Conservation (phyloP, 441 rosid species). For the Arabidopsis hybrid region DNA sequence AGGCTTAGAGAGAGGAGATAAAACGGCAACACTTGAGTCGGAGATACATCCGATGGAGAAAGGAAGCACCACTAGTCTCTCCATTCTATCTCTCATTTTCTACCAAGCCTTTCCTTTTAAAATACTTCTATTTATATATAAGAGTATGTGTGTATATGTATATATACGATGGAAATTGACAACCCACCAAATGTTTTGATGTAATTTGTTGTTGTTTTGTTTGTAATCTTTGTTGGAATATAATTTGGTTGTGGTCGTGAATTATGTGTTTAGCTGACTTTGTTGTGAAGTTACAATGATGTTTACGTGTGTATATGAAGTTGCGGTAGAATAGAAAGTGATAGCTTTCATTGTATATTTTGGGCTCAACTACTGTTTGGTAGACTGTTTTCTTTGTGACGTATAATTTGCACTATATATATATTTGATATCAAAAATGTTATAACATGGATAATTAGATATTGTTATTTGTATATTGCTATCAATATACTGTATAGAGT, state of each 20-base stretch:
- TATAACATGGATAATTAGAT: too few species aligned
- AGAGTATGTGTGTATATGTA: conserved; percentile 3
- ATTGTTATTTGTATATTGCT: too few species aligned
- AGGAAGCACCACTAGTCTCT: conserved; percentile 88
- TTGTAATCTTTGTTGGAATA: conserved; percentile 38
- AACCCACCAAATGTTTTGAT: conserved; percentile 27
- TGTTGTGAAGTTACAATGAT: conserved; percentile 48
- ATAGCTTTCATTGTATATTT: conserved; percentile 16
- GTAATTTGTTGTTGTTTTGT: neutral
- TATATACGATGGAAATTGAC: conserved; percentile 17
- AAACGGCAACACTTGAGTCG: conserved; percentile 79
- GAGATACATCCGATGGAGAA: conserved; percentile 92
- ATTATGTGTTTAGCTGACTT: conserved; percentile 33
- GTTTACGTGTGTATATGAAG: conserved; percentile 44
- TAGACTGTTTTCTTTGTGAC: conserved; percentile 35
- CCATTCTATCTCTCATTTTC: conserved; percentile 89
- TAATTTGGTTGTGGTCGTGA: conserved; percentile 34
- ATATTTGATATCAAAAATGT: too few species aligned
- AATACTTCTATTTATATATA: conserved; percentile 25
- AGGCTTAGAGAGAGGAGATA: conserved; percentile 51
- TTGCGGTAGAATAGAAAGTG: conserved; percentile 39
- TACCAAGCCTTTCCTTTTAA: conserved; percentile 42
- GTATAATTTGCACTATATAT: conserved; percentile 22
- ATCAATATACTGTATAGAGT: too few species aligned
- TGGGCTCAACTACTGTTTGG: conserved; percentile 45